A percentile compares a stretch with the other conserved stretches of the same genome.
phyloP scores from a whole-genome alignment of 2,329 filamentous ascomycete genomes.

The Stromatinia cepivora region DNA sequence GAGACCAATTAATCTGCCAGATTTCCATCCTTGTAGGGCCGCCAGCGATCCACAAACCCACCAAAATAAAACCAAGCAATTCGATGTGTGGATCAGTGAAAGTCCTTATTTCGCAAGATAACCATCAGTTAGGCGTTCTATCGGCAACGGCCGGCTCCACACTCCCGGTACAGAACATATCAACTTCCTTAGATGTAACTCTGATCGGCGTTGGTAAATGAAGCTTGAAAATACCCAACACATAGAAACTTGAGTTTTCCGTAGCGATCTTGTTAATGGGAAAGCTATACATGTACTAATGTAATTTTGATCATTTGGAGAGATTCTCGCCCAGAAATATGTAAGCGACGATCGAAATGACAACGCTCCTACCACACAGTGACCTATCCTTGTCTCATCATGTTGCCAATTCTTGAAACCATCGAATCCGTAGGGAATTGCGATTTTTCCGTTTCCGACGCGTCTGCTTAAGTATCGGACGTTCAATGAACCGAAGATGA shows the following conservation, averaged over 20 bases:
- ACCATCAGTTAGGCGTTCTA: neutral
- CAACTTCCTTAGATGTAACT: neutral
- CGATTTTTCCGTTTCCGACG: neutral
- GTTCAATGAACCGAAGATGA: no score
- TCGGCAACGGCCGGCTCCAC: neutral
- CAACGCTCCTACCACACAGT: neutral
- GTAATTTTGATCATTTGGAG: no score
- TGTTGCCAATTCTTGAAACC: neutral
- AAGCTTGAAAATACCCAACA: neutral
- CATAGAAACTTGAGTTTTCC: neutral
- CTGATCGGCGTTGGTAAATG: neutral
- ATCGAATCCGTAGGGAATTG: neutral
- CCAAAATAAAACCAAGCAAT: conserved; percentile 6
- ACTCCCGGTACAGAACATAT: conserved; percentile 1
- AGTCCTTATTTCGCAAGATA: neutral
- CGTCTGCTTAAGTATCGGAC: neutral
- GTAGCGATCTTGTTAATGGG: neutral
- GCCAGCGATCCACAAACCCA: neutral
- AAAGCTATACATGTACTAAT: neutral
- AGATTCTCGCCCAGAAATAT: neutral
- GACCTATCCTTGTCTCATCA: neutral
- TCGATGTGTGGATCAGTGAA: neutral
- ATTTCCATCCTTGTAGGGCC: neutral
- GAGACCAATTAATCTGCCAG: neutral
- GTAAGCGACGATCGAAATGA: neutral